Conservation (phyloP, 805 yeast genomes). For the Ascoidea tarda region DNA sequence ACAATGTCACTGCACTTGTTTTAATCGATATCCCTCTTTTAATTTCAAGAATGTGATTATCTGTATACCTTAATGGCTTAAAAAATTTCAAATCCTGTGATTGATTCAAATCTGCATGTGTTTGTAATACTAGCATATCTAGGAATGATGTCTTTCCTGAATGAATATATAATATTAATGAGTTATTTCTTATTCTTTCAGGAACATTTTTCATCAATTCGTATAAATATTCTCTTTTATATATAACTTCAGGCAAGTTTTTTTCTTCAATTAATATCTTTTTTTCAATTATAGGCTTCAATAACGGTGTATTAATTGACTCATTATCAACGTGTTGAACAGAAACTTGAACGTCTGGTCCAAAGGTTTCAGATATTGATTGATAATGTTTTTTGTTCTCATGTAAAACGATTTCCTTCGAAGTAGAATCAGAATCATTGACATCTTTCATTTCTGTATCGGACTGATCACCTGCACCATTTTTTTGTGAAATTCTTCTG, state of each 20-base stretch:
- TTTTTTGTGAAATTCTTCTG: not conserved
- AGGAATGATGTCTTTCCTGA: constrained; percentile 78
- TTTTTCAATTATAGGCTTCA: constrained; percentile 33
- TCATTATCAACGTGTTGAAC: constrained; percentile 35
- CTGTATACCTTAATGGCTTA: constrained; percentile 50
- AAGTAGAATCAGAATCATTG: not conserved
- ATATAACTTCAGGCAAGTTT: constrained; percentile 43
- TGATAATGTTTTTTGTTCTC: constrained; percentile 33
- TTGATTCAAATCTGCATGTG: constrained; percentile 35
- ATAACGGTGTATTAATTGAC: constrained; percentile 44
- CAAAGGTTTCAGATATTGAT: constrained; percentile 32
- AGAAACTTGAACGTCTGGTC: constrained; percentile 51
- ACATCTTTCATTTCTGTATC: constrained; percentile 7
- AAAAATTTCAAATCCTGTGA: constrained; percentile 17
- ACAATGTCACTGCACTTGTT: constrained; percentile 43
- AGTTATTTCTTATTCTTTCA: constrained; percentile 56
- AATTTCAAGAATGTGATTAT: constrained; percentile 53
- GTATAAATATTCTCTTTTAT: constrained; percentile 48
- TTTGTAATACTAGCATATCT: constrained; percentile 51
- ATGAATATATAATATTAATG: constrained; percentile 67
- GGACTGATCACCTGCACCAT: constrained; percentile 5
- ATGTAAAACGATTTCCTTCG: constrained; percentile 19
- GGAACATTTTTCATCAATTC: constrained; percentile 34
- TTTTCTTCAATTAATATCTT: constrained; percentile 33
- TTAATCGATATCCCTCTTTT: constrained; percentile 60